Percentiles rank a stretch among this genome's conserved stretches.
phyloP scores from a whole-genome alignment of 805 yeast genomes.

The Cyberlindnera euphorbiiphila region DNA sequence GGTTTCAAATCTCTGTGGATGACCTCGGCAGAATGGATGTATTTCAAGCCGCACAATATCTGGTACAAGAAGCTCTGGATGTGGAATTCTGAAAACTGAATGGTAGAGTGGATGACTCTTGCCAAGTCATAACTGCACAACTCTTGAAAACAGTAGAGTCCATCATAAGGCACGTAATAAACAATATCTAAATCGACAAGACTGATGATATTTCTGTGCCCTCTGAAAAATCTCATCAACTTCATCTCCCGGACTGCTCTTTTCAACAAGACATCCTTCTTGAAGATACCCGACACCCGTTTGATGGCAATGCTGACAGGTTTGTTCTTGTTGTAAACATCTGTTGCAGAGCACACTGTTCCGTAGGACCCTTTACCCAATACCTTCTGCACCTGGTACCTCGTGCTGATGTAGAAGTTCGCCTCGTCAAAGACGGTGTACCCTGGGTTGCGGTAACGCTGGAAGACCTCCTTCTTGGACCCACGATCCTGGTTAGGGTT shows the following conservation, averaged over 20 bases:
- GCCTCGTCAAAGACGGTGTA: slow-evolving; percentile 46
- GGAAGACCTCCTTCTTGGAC: neutral
- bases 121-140: slow-evolving; percentile 78
- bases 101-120: slow-evolving; percentile 70
- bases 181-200: slow-evolving; percentile 74
- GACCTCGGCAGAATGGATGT: slow-evolving; percentile 88
- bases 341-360: slow-evolving; percentile 72
- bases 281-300: slow-evolving; percentile 69
- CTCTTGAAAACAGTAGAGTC: slow-evolving; percentile 87
- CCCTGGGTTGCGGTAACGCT: slow-evolving; percentile 16
- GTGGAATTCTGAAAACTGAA: slow-evolving; percentile 81
- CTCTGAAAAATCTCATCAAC: slow-evolving; percentile 76
- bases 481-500: neutral
- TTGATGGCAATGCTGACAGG: slow-evolving; percentile 64
- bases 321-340: slow-evolving; percentile 33
- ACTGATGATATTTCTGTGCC: slow-evolving; percentile 78
- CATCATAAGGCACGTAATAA: slow-evolving; percentile 65
- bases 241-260: slow-evolving; percentile 83
- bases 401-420: slow-evolving; percentile 56
- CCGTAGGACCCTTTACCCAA: slow-evolving; percentile 89
- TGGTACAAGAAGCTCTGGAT: slow-evolving; percentile 75
- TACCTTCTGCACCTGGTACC: slow-evolving; percentile 54
- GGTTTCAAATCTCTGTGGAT: slow-evolving; percentile 93
- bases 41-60: slow-evolving; percentile 79
- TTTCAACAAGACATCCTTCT: slow-evolving; percentile 60